Evolutionary conservation across 2,329 filamentous ascomycete species (phyloP).

Genomic region (Stemphylium lycopersici): DNA sequence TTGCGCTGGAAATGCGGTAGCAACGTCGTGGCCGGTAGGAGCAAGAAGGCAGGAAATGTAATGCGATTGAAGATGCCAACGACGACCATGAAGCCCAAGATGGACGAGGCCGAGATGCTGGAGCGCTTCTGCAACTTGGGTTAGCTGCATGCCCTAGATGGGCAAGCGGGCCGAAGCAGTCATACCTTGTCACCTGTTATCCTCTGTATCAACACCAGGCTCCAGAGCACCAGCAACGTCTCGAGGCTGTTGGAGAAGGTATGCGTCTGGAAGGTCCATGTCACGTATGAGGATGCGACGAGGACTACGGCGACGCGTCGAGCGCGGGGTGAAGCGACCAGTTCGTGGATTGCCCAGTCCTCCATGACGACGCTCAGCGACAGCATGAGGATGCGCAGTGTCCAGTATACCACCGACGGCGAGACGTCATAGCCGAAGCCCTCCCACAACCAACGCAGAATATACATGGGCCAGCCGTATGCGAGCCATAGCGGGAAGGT

Average conservation of each 20-base stretch:
- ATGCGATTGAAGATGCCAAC: constrained; percentile 96
- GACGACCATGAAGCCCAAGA: constrained; percentile 80
- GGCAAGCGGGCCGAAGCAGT: constrained; percentile 33
- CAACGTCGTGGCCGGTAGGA: constrained; percentile 82
- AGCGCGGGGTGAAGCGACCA: constrained; percentile 75
- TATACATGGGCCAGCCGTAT: constrained; percentile 91
- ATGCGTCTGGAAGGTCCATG: constrained; percentile 98
- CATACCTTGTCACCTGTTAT: constrained; percentile 79
- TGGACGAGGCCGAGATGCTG: constrained; percentile 74
- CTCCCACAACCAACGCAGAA: constrained; percentile 90
- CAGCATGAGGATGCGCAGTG: constrained; percentile 89
- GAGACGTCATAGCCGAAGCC: constrained; percentile 82
- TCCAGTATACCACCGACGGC: constrained; percentile 89
- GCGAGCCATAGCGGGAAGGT: constrained; percentile 95
- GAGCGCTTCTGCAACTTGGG: constrained; percentile 67
- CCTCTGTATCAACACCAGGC: constrained; percentile 85
- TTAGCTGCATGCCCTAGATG: constrained; percentile 39
- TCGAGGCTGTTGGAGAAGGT: constrained; percentile 98
- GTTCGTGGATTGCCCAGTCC: constrained; percentile 95
- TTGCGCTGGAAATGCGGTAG: constrained; percentile 84
- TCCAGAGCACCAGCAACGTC: constrained; percentile 91
- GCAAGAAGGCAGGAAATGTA: constrained; percentile 90
- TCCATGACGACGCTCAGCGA: constrained; percentile 92
- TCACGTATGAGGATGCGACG: constrained; percentile 95
- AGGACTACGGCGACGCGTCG: constrained; percentile 78